phyloP scores from a whole-genome alignment of 441 rosid species.

The Croton laevigatus region DNA sequence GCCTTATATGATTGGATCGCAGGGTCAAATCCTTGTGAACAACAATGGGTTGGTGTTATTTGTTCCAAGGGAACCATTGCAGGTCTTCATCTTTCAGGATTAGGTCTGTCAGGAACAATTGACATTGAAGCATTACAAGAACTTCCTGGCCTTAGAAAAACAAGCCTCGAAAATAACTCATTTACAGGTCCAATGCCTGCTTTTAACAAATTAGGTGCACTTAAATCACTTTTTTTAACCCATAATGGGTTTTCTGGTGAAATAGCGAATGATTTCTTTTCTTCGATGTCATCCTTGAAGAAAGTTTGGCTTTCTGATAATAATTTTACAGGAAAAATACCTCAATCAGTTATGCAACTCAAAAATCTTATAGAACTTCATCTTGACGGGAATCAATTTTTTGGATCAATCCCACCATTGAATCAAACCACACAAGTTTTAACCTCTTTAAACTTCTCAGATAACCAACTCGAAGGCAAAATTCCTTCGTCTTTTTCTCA shows the following conservation, averaged over 20 bases:
- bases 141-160: conserved; percentile 47
- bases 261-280: conserved; percentile 49
- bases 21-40: conserved; percentile 47
- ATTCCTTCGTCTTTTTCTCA: conserved; percentile 47
- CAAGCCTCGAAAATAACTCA: conserved; percentile 53
- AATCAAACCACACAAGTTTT: conserved; percentile 25
- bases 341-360: conserved; percentile 47
- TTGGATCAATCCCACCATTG: conserved; percentile 53
- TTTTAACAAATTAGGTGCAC: conserved; percentile 49
- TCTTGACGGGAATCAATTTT: conserved; percentile 62
- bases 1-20: conserved; percentile 55
- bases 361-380: conserved; percentile 55
- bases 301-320: conserved; percentile 63
- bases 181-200: conserved; percentile 63
- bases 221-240: conserved; percentile 54
- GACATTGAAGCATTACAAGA: conserved; percentile 39
- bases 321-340: conserved; percentile 56
- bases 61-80: conserved; percentile 48
- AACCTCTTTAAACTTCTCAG: conserved; percentile 49
- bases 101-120: conserved; percentile 52
- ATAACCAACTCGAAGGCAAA: conserved; percentile 59
- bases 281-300: conserved; percentile 47
- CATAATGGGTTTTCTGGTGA: conserved; percentile 59
- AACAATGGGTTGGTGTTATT: conserved; percentile 56
- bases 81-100: conserved; percentile 53